A percentile compares a stretch with the other conserved stretches of the same genome.
These are phyloP conservation scores for Tolypocladium endophyticum DNA, from an alignment of 2,329 filamentous ascomycete genomes.

Conservation along the genomic window DNA sequence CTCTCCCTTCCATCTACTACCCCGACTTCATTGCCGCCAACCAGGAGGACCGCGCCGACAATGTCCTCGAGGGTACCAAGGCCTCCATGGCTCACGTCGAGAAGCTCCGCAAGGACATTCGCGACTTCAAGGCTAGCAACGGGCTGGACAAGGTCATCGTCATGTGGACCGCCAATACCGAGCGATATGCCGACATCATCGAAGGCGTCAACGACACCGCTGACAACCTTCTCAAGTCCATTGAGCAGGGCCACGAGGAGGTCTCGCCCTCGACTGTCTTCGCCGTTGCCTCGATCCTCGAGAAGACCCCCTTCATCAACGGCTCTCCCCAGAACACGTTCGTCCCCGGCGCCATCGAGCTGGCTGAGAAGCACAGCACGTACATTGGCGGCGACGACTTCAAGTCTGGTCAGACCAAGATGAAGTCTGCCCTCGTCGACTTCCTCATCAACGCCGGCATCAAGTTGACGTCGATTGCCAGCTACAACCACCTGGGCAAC, in stretches of 20 bases:
- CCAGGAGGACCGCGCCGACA: constrained; percentile 93
- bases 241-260: constrained; percentile 78
- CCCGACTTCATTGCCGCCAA: constrained; percentile 99
- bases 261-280: constrained; percentile 95
- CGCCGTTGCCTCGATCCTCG: constrained; percentile 86
- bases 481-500: constrained; percentile 99
- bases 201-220: constrained; percentile 92
- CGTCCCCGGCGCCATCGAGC: constrained; percentile 80
- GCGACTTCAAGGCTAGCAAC: constrained; percentile 82
- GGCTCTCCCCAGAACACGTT: constrained; percentile 99
- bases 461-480: constrained; percentile 96
- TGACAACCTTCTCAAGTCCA: constrained; percentile 81
- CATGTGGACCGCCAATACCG: constrained; percentile 98
- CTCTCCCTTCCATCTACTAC: constrained; percentile 94
- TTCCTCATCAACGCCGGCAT: constrained; percentile 98
- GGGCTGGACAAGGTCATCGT: constrained; percentile 90
- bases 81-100: constrained; percentile 83
- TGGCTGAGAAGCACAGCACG: constrained; percentile 75
- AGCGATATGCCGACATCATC: constrained; percentile 85
- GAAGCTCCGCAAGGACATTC: constrained; percentile 85
- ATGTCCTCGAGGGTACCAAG: constrained; percentile 73
- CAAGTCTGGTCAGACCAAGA: constrained; percentile 99
- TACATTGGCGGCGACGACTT: constrained; percentile 99
- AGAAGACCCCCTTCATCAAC: constrained; percentile 92
- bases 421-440: constrained; percentile 98